These are phyloP conservation scores for Rhynchospora breviuscula DNA, from an alignment of 176 grass and related monocot species.

Conservation along the genomic window DNA sequence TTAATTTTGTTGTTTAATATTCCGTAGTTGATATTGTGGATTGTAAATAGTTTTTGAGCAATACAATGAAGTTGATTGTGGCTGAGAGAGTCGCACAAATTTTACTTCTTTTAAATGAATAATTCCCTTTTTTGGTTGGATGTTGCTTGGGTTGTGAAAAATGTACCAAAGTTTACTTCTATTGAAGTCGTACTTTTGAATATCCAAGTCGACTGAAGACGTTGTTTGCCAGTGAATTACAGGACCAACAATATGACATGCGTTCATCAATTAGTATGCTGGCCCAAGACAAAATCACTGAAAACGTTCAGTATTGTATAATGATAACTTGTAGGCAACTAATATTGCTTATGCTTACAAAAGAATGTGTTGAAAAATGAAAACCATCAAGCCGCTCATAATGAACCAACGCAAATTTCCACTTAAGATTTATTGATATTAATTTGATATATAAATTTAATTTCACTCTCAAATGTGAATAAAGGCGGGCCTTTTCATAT, in stretches of 20 bases:
- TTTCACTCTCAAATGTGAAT: too few relatives aligned
- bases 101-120: not conserved
- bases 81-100: not conserved
- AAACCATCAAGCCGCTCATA: not conserved
- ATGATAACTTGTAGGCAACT: not conserved
- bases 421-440: too few relatives aligned
- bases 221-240: too few relatives aligned
- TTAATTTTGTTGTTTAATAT: not conserved
- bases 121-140: not conserved
- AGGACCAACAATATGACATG: not conserved
- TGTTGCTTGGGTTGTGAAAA: not conserved
- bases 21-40: not conserved
- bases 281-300: not conserved
- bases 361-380: not conserved
- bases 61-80: not conserved
- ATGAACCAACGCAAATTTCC: too few relatives aligned
- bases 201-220: too few relatives aligned
- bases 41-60: conserved; percentile 7
- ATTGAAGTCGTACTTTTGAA: too few relatives aligned
- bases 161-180: not conserved
- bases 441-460: too few relatives aligned
- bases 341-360: not conserved
- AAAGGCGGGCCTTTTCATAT: too few relatives aligned
- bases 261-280: not conserved
- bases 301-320: not conserved